These are phyloP conservation scores for Trichoderma sp. DNA, from an alignment of 2,329 filamentous ascomycete species.

Conservation along the genomic window DNA sequence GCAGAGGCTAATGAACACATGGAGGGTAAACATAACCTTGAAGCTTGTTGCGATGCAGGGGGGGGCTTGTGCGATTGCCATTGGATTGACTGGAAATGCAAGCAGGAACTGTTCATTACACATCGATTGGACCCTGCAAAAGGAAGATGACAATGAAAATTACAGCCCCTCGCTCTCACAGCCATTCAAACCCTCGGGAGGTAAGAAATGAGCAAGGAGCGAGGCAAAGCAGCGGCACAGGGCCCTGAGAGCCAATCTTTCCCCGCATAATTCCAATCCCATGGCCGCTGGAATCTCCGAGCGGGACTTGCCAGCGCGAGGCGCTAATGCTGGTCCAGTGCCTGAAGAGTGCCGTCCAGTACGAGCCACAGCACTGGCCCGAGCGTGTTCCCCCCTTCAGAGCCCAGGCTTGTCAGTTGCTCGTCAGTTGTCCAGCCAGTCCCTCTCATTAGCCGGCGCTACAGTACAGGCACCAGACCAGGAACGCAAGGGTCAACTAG, in stretches of 20 bases:
- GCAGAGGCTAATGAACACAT: not conserved
- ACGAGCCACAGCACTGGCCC: not conserved
- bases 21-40: not conserved
- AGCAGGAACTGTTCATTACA: not conserved
- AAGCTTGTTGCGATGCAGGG: not conserved
- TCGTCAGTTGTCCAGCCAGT: not conserved
- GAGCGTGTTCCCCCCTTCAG: not conserved
- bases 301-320: not conserved
- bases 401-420: not conserved
- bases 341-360: not conserved
- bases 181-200: not conserved
- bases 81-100: not conserved
- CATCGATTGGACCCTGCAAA: not conserved
- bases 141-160: not conserved
- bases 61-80: not conserved
- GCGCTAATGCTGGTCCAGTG: not conserved
- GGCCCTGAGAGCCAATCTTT: conserved; percentile 5
- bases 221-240: not conserved
- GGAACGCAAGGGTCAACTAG: not conserved
- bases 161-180: not conserved
- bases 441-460: not conserved
- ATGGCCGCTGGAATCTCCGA: not conserved
- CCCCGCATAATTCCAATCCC: not conserved
- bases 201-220: conserved; percentile 1
- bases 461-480: not conserved